Base-by-base conservation (phyloP, 2,329 filamentous ascomycete genomes). In the Simplicillium aogashimaense region DNA sequence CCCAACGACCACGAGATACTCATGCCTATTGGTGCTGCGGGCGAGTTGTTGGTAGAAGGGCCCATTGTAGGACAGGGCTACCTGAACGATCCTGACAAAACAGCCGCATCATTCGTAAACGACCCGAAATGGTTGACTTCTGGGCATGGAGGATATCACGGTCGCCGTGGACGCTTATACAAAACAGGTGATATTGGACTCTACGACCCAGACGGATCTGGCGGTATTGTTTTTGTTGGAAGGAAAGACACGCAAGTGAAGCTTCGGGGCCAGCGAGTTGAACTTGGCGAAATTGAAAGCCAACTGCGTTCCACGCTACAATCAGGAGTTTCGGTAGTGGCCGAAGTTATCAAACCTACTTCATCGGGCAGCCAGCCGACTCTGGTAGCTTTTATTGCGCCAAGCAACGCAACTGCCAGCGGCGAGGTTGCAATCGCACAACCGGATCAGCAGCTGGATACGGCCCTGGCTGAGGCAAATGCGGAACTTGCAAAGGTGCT, bases 31-130 rank as follows among this genome's bases (percentile, higher is more conserved):
- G 51, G 53, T 1, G 30, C 33, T 0, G 31, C 51, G 4, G 56
- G 55, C 2, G 56, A 59, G 25, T 40, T 59, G 1, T 37, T 56
- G 0, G 25, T 59, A 3, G 52, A 58, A 33, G 54, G 56, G 1
- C 47, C 48, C 2, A 41, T 50, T 2, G 37, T 59, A 3, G 46
- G 46, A 0, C 39, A 41, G 3, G 54, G 53, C 3, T 61, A 52
- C 29, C 36, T 55, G 1, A 36, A 43, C 4, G 45, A 53, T 3
- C 35, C 42, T 2, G 35, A 37, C 4, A 50, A 47, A 32, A 59
- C 53, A 6, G 46, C 17, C 36, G 50, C 37, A 38, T 46, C 15
- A 46, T 65, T 53, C 38, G 55, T 37, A 4, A 3, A 29, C 10
- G 12, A 25, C 13, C 35, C 16, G 25, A 16, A 25, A 37, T 25